Evolutionary conservation across 2,329 filamentous ascomycete species (phyloP).

Genomic region (Chrysosporium keratinophilum): DNA sequence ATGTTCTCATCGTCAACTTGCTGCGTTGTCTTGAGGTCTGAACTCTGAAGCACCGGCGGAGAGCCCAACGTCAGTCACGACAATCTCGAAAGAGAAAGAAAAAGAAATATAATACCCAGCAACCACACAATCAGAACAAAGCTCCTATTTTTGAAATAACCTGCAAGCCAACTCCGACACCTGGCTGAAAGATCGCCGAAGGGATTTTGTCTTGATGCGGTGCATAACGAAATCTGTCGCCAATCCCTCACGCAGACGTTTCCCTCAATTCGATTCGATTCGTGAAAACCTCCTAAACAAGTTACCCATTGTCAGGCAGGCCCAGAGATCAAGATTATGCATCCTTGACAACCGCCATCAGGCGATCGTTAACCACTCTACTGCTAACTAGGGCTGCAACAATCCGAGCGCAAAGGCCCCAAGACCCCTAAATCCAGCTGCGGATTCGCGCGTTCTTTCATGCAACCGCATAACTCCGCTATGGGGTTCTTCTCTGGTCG

Average conservation of each 20-base stretch:
- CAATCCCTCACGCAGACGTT: neutral
- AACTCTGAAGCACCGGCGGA: neutral
- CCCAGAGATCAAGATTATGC: neutral
- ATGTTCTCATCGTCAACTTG: neutral
- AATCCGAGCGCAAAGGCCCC: neutral
- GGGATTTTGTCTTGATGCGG: neutral
- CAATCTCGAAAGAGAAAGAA: neutral
- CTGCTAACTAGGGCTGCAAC: neutral
- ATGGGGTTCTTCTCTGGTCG: no score
- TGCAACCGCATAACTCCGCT: neutral
- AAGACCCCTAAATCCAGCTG: neutral
- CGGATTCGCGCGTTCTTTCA: neutral
- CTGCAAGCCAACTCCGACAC: neutral
- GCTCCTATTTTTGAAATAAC: neutral
- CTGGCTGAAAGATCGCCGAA: neutral
- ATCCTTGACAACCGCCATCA: neutral
- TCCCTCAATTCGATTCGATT: neutral
- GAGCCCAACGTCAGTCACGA: neutral
- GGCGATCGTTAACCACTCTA: neutral
- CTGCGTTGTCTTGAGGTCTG: neutral
- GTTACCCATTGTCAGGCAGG: neutral
- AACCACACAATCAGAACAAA: neutral
- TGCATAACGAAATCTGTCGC: neutral
- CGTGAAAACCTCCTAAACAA: neutral
- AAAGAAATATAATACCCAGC: neutral